Percentiles rank a stretch among this genome's conserved stretches.
These are phyloP conservation scores for Crataegus laevigata DNA, from an alignment of 306 rosid species.

Conservation along the genomic window DNA sequence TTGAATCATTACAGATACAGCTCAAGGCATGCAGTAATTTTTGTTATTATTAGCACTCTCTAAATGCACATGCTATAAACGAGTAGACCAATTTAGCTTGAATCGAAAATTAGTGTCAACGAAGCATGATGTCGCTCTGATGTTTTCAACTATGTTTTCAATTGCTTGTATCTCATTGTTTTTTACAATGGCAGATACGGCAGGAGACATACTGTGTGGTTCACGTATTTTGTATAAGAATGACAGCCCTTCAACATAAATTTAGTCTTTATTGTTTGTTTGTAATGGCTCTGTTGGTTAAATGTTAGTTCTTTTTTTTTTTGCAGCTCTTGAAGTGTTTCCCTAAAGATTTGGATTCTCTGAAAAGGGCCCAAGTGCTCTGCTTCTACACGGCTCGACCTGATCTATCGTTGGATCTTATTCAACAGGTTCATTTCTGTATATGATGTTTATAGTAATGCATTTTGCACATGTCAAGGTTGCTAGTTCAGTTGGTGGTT, in stretches of 20 bases:
- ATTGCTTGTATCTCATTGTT: not conserved
- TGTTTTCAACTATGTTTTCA: not conserved
- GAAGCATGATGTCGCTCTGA: not conserved
- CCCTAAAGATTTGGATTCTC: conserved; percentile 72
- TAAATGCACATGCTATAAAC: not conserved
- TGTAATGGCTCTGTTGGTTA: not conserved
- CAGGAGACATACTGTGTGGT: not conserved
- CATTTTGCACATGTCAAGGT: too few species aligned
- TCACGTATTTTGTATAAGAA: not conserved
- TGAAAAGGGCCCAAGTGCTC: conserved; percentile 71
- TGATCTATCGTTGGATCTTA: too few species aligned
- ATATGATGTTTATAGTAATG: too few species aligned
- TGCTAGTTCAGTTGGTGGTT: too few species aligned
- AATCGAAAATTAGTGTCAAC: not conserved
- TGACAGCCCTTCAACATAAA: not conserved
- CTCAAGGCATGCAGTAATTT: too few species aligned
- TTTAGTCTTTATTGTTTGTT: not conserved
- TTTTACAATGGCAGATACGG: not conserved
- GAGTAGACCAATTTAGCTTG: not conserved
- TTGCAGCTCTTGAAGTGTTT: conserved; percentile 64
- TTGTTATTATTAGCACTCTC: too few species aligned
- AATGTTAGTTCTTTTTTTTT: not conserved
- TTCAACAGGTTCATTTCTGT: too few species aligned
- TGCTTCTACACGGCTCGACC: conserved; percentile 74
- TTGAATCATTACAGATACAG: not conserved